Percentiles rank a stretch among this genome's conserved stretches.
Conservation (phyloP, 2,329 filamentous ascomycete species). For the Aureobasidium sp. region DNA sequence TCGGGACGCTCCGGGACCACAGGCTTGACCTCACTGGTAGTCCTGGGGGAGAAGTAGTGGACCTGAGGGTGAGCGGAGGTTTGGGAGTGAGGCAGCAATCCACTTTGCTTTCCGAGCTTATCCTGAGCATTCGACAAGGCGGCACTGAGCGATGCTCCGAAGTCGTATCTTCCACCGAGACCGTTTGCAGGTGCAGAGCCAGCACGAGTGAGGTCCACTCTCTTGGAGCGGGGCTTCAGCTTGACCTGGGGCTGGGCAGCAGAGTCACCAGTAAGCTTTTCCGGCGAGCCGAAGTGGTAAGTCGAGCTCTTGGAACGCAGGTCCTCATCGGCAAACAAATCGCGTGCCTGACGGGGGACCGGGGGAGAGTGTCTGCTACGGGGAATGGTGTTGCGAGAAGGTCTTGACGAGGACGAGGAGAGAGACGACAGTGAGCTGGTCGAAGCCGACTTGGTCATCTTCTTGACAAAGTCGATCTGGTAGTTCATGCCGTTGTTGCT, state of each 20-base stretch:
- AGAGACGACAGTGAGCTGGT: constrained; percentile 35
- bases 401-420: constrained; percentile 6
- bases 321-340: constrained; percentile 57
- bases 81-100: constrained; percentile 27
- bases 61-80: neutral
- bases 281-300: constrained; percentile 38
- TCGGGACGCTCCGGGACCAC: constrained; percentile 46
- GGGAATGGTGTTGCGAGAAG: constrained; percentile 40
- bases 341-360: constrained; percentile 31
- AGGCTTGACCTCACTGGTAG: constrained; percentile 5
- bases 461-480: constrained; percentile 87
- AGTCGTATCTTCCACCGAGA: constrained; percentile 85
- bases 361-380: constrained; percentile 43
- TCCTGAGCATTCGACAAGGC: constrained; percentile 71
- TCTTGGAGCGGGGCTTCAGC: constrained; percentile 63
- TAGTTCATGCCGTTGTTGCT: constrained; percentile 86
- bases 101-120: constrained; percentile 51
- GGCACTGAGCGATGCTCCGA: constrained; percentile 81
- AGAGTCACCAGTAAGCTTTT: constrained; percentile 54
- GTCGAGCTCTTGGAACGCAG: constrained; percentile 50
- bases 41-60: constrained; percentile 19
- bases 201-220: constrained; percentile 50
- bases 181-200: constrained; percentile 54
- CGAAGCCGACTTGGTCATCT: constrained; percentile 46
- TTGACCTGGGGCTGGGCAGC: constrained; percentile 46